Conservation (phyloP, 768 basidiomycete genomes). For the Brasilioporus rufonigricans region DNA sequence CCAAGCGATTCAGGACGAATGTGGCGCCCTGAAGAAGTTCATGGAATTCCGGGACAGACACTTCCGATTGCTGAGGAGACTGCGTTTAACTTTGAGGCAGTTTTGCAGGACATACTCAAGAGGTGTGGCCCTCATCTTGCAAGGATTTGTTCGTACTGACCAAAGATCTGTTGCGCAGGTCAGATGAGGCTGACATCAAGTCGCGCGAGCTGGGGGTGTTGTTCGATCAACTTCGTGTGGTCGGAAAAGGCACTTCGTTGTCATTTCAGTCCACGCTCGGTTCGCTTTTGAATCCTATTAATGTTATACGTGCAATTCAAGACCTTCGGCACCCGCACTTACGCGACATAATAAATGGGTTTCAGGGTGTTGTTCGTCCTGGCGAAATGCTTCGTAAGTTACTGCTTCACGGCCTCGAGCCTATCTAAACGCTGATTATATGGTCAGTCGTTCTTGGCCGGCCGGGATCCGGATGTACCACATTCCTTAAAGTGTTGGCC, state of each 20-base stretch:
- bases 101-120: slow-evolving; percentile 23
- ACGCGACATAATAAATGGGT: slow-evolving; percentile 51
- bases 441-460: slow-evolving; percentile 85
- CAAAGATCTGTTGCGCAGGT: slow-evolving; percentile 30
- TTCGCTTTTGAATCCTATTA: slow-evolving; percentile 55
- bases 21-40: background rate
- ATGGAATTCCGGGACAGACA: background rate
- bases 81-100: slow-evolving; percentile 31
- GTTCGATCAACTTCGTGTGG: slow-evolving; percentile 57
- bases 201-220: slow-evolving; percentile 57
- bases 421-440: too few species aligned
- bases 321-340: slow-evolving; percentile 57
- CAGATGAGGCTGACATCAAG: slow-evolving; percentile 47
- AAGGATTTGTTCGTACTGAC: background rate
- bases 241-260: slow-evolving; percentile 55
- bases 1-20: slow-evolving; percentile 2
- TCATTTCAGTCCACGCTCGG: slow-evolving; percentile 59
- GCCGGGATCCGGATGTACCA: slow-evolving; percentile 83
- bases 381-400: slow-evolving; percentile 70
- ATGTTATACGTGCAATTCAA: slow-evolving; percentile 43
- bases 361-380: slow-evolving; percentile 55
- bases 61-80: background rate
- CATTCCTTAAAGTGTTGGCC: slow-evolving; percentile 77
- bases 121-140: slow-evolving; percentile 8
- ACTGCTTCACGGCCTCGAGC: too few species aligned